Evolutionary conservation across 371 early-diverging fungal genomes (phyloP).

Genomic region (Smittium mucronatum): DNA sequence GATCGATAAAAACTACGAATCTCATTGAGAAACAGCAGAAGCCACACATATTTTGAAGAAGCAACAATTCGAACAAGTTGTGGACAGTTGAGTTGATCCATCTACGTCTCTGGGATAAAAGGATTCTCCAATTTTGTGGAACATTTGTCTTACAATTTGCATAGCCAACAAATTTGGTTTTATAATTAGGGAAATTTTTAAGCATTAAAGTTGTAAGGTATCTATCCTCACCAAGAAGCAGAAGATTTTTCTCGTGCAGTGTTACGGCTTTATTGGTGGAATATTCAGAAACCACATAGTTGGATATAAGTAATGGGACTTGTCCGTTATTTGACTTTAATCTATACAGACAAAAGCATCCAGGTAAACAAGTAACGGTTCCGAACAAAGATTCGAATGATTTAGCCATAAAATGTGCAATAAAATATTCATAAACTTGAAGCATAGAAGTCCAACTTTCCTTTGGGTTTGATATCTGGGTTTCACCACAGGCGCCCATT

Average conservation of each 20-base stretch:
- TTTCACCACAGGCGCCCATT: slow-evolving; percentile 76
- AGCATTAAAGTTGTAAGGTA: slow-evolving; percentile 98
- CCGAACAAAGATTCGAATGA: slow-evolving; percentile 91
- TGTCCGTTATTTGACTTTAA: slow-evolving; percentile 72
- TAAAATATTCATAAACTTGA: slow-evolving; percentile 94
- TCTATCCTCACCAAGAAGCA: slow-evolving; percentile 96
- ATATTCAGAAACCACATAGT: slow-evolving; percentile 82
- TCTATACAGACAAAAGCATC: slow-evolving; percentile 93
- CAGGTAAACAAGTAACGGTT: slow-evolving; percentile 89
- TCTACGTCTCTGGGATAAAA: slow-evolving; percentile 89
- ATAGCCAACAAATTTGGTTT: slow-evolving; percentile 87
- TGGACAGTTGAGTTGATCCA: slow-evolving; percentile 99
- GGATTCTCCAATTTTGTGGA: slow-evolving; percentile 76
- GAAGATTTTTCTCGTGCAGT: slow-evolving; percentile 94
- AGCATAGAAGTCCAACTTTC: slow-evolving; percentile 78
- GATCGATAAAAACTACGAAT: slow-evolving; percentile 89
- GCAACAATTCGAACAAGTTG: slow-evolving; percentile 85
- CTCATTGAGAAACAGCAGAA: slow-evolving; percentile 97
- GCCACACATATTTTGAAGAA: slow-evolving; percentile 88
- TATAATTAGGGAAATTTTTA: slow-evolving; percentile 84
- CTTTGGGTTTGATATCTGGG: slow-evolving; percentile 62
- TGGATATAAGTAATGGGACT: slow-evolving; percentile 76
- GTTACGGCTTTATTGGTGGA: slow-evolving; percentile 89
- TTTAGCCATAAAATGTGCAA: slow-evolving; percentile 85
- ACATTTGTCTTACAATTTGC: slow-evolving; percentile 91